These are phyloP conservation scores for Phialophora expanda DNA, from an alignment of 2,329 filamentous ascomycete species.

Conservation along the genomic window DNA sequence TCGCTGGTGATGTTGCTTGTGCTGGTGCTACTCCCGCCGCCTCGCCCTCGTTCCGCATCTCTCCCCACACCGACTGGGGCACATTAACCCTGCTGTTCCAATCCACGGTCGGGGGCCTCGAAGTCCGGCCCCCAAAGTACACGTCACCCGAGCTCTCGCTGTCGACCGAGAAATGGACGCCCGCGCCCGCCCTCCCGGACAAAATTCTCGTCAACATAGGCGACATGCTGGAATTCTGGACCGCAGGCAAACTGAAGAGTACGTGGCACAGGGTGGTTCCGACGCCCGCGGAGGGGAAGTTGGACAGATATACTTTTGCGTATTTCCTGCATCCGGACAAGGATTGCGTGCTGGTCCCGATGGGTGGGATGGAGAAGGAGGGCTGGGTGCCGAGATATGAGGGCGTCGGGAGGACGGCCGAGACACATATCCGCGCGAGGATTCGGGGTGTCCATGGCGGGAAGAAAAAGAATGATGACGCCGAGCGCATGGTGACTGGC, in stretches of 20 bases:
- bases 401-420: constrained; percentile 23
- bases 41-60: constrained; percentile 23
- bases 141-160: constrained; percentile 12
- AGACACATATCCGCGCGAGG: constrained; percentile 28
- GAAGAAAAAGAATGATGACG: neutral
- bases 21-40: neutral
- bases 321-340: constrained; percentile 29
- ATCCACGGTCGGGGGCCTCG: constrained; percentile 26
- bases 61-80: constrained; percentile 32
- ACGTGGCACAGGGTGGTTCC: constrained; percentile 29
- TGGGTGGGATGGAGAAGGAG: constrained; percentile 21
- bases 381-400: constrained; percentile 29
- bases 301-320: constrained; percentile 29
- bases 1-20: neutral
- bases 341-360: constrained; percentile 27
- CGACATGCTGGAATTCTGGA: constrained; percentile 32
- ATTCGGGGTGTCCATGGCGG: constrained; percentile 18
- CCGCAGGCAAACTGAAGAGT: constrained; percentile 26
- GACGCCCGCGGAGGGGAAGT: constrained; percentile 6
- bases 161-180: constrained; percentile 19
- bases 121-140: constrained; percentile 28
- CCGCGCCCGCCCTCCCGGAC: constrained; percentile 22
- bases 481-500: neutral
- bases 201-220: constrained; percentile 29
- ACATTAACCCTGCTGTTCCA: constrained; percentile 32